Evolutionary conservation across 331 rosid genomes (phyloP), one percentile per base, ranked within the genome.

Genomic region (Acacia pycnantha): DNA sequence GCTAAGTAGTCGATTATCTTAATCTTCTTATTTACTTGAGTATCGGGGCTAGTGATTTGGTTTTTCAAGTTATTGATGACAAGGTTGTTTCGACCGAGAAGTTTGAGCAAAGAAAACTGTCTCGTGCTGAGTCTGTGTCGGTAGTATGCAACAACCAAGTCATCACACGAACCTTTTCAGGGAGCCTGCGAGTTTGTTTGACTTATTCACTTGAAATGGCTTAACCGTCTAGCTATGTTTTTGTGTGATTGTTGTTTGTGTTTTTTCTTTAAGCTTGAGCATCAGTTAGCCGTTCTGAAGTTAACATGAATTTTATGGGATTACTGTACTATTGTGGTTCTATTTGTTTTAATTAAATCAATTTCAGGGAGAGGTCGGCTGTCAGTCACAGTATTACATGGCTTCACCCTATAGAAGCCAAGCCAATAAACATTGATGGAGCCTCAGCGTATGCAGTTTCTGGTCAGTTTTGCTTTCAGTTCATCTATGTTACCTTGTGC

Each of bases 361-460:
- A 46, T 72, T 46, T 46, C 61, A 72, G 76, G 76, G 76, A 72
- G 76, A 72, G 76, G 76, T 72, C 76, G 53, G 76, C 76, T 47
- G 76, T 47, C 47, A 72, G 76, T 72, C 76, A 72, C 61, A 8
- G 76, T 72, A 72, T 72, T 46, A 72, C 76, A 26, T 72, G 76
- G 76, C 40, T 72, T 47, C 76, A 72, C n/a, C 76, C 76, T 47
- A 26, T 72, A 8, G 41, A 46, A 46, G 76, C 59, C 76, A 72
- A 72, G 37, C 76, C 41, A 16, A 61, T 72, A 0, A 72, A 46
- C 24, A 72, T 72, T 27, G 41, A 46, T 16, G 76, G 76, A 46
- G 76, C 76, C 59, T 72, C 76, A 46, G 76, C 76, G 8, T 72
- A 46, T 47, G 76, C 76, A 11, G 76, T 72, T 72, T 47, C 76